Evolutionary conservation across 139 green algal genomes (phyloP), one percentile per base, ranked within the genome.

Genomic region (Zygnema cylindricum): DNA sequence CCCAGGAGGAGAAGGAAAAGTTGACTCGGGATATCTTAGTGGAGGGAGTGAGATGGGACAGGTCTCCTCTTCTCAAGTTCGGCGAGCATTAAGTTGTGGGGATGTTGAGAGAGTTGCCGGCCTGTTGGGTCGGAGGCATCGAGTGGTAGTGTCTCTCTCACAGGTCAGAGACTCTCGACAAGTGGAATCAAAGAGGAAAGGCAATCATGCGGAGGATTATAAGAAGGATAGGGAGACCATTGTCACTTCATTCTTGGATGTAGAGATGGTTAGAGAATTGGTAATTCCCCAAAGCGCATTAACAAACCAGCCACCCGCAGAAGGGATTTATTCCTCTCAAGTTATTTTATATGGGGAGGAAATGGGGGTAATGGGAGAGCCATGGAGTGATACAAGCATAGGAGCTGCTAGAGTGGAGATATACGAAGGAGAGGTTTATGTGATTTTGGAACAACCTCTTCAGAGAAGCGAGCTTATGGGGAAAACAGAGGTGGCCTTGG

Each of bases 1-100:
- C 16, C 73, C 16, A 35, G 22, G 77, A 2, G 30, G 77, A 84
- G 41, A 49, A 33, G 41, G 7, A 63, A 69, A 86, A n/a, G 71
- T 43, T 81, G 21, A 81, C 22, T 21, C 22, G 21, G 73, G 73
- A 40, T 81, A 81, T 40, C 11, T 35, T 35, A 84, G 77, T 55
- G 77, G 40, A 36, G 77, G 77, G 22, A 22, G 2, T 38, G 81
- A 86, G 21, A 21, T 1, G 30, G 21, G 69, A 39, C 57, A 88
- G 82, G 82, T 89, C 1, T 89, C 84, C 1, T 89, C 84, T 54
- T 85, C 84, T 33, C 84, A 69, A 41, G 84, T 89, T 2, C 7
- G 84, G 39, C 2, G 73, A 36, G 84, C 54, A 1, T 77, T 89
- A 25, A 35, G 33, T 25, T n/a, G 71, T 30, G 84, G 84, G 25